Base-by-base conservation (phyloP, 2,329 filamentous ascomycete genomes). In the Curvularia sp. region DNA sequence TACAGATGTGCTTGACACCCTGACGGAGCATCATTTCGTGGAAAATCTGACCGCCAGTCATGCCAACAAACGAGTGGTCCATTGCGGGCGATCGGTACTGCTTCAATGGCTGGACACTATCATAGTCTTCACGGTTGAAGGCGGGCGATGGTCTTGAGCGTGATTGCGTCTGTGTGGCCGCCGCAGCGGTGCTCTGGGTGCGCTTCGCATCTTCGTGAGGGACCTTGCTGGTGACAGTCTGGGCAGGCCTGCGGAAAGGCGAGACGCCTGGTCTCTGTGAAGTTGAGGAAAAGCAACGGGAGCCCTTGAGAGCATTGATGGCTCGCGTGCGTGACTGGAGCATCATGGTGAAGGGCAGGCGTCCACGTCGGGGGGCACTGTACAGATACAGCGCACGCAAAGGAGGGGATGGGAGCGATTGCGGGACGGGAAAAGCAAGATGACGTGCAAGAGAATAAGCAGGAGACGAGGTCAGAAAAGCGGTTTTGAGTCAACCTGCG, bases 11-110 rank as follows among this genome's bases (percentile, higher is more conserved):
- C 82, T 97, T 95, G 55, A 99, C 94, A 69, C 84, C 86, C 70
- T 94, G 91, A 74, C 94, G 86, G 61, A 96, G 84, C 93, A 99
- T 97, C 94, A 98, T 98, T 81, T 98, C 94, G 79, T 98, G 93
- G 80, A 98, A 97, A 70, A 98, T 97, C 79, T 97, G 89, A 75
- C 95, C 95, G 75, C 95, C 94, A 49, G 88, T 96, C 84, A 93
- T 94, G 64, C 94, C 94, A 74, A 98, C 92, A 79, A 98, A 96
- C 60, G 80, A 81, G 68, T 83, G 81, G 72, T 83, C 81, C 80
- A 83, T 81, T 67, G 82, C 80, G 21, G 78, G 80, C 53, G 78
- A 74, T 59, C 76, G 74, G 73, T 78, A 81, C 52, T 79, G 79
- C 72, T 78, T 76, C 66, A 82, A 70, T 41, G 80, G 80, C 66